A percentile compares a stretch with the other conserved stretches of the same genome.
phyloP scores from a whole-genome alignment of 2,329 filamentous ascomycete species.

The Fonsecaea monophora region DNA sequence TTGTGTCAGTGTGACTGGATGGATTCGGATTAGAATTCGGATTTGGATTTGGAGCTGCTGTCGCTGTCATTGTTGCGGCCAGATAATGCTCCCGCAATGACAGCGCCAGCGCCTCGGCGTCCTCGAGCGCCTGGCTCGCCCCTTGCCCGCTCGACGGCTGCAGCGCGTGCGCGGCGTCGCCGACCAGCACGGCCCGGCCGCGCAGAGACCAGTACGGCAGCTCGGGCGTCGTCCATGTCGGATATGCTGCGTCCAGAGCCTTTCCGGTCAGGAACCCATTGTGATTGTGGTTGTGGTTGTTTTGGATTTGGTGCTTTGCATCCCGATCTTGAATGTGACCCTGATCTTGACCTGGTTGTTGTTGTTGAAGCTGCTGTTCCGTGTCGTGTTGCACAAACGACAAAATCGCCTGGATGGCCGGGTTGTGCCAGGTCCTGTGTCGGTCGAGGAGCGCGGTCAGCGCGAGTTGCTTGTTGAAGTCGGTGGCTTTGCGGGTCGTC shows the following conservation, averaged over 20 bases:
- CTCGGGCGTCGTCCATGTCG: slow-evolving; percentile 56
- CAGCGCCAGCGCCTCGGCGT: slow-evolving; percentile 56
- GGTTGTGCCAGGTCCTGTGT: slow-evolving; percentile 56
- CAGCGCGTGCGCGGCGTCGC: slow-evolving; percentile 65
- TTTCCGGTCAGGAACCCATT: background rate
- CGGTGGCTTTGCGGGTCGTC: slow-evolving; percentile 14
- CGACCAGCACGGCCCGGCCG: slow-evolving; percentile 59
- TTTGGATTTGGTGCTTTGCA: too few relatives aligned
- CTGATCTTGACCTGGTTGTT: background rate
- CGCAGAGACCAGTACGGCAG: slow-evolving; percentile 56
- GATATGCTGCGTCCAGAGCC: slow-evolving; percentile 51
- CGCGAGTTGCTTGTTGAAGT: slow-evolving; percentile 29
- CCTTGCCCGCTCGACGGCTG: slow-evolving; percentile 63
- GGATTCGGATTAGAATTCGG: too few relatives aligned
- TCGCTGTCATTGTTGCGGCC: background rate
- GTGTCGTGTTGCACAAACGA: slow-evolving; percentile 44
- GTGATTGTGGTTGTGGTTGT: background rate
- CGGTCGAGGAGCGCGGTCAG: slow-evolving; percentile 45
- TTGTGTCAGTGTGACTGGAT: too few relatives aligned
- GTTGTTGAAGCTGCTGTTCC: background rate
- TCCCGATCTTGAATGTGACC: background rate
- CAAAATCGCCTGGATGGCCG: slow-evolving; percentile 53
- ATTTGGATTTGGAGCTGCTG: background rate
- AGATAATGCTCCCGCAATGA: slow-evolving; percentile 48
- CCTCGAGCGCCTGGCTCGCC: slow-evolving; percentile 62